Conservation (phyloP, 495 filamentous ascomycete genomes). For the Aspergillus conjunctus region DNA sequence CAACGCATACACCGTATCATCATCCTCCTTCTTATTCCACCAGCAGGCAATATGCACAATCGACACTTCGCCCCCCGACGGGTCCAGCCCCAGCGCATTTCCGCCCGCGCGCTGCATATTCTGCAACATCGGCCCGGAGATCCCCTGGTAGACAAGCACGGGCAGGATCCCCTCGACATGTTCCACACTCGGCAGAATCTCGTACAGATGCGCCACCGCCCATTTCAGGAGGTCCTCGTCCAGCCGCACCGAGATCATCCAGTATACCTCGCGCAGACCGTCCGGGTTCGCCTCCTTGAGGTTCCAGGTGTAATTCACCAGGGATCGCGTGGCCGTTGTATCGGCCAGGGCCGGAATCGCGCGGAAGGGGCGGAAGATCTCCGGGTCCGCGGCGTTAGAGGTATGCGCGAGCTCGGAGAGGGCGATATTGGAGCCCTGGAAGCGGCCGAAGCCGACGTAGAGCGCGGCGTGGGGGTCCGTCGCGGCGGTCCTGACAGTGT, state of each 20-base stretch:
- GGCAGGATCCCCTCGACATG: slow-evolving; percentile 13
- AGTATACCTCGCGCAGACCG: neutral
- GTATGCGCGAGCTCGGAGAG: slow-evolving; percentile 10
- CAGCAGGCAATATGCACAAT: neutral
- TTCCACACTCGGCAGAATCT: neutral
- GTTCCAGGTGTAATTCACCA: slow-evolving; percentile 45
- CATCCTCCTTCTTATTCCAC: slow-evolving; percentile 38
- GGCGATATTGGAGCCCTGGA: slow-evolving; percentile 7
- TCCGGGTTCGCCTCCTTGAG: slow-evolving; percentile 29
- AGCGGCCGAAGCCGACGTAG: slow-evolving; percentile 4
- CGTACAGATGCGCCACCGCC: neutral
- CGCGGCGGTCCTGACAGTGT: slow-evolving; percentile 8
- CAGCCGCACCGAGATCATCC: neutral
- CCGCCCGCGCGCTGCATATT: slow-evolving; percentile 3
- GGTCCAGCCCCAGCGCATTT: slow-evolving; percentile 11
- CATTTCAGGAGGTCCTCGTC: neutral
- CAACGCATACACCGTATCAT: slow-evolving; percentile 28
- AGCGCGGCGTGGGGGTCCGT: slow-evolving; percentile 13
- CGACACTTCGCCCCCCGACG: slow-evolving; percentile 3
- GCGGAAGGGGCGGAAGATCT: slow-evolving; percentile 44
- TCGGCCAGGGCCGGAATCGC: slow-evolving; percentile 35
- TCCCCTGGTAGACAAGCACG: slow-evolving; percentile 7
- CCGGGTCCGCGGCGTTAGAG: slow-evolving; percentile 28
- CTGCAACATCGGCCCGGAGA: slow-evolving; percentile 2
- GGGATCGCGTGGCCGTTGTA: slow-evolving; percentile 40